Evolutionary conservation across 129 eudicot species (phyloP).

Genomic region (Dittrichia graveolens): DNA sequence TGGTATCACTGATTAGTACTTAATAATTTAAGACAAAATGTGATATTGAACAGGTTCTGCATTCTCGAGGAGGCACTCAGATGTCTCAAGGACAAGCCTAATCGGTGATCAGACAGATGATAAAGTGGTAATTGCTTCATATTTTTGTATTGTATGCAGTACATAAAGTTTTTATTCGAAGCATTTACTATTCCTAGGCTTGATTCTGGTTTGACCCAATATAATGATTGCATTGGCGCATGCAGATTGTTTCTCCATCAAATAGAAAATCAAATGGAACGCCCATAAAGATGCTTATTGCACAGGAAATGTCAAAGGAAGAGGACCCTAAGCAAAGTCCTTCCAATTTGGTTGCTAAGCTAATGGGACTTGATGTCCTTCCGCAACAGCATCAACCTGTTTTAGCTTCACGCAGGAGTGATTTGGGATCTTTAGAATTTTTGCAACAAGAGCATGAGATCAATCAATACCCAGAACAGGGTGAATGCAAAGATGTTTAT

Average conservation of each 20-base stretch:
- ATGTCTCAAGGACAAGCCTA: constrained; percentile 51
- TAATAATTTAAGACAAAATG: constrained; percentile 3
- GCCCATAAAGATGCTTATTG: constrained; percentile 90
- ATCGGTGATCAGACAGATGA: constrained; percentile 55
- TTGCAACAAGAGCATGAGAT: constrained; percentile 36
- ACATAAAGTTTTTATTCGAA: constrained; percentile 9
- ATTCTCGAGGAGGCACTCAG: constrained; percentile 72
- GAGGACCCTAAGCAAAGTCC: constrained; percentile 60
- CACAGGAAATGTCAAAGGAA: constrained; percentile 92
- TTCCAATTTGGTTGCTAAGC: constrained; percentile 78
- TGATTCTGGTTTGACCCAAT: constrained; percentile 14
- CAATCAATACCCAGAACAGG: constrained; percentile 42
- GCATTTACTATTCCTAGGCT: not conserved
- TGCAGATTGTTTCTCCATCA: constrained; percentile 61
- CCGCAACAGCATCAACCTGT: constrained; percentile 52
- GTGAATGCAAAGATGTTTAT: constrained; percentile 63
- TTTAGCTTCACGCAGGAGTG: constrained; percentile 46
- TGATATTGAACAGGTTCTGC: constrained; percentile 57
- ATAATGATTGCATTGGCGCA: constrained; percentile 17
- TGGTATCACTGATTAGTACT: not conserved
- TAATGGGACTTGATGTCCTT: constrained; percentile 90
- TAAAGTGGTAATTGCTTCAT: constrained; percentile 52
- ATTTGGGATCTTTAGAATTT: constrained; percentile 38
- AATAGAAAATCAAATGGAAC: constrained; percentile 58
- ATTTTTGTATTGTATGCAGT: not conserved